These are phyloP conservation scores for Polygonum maritimum DNA, from an alignment of 148 eudicot species.

Conservation along the genomic window DNA sequence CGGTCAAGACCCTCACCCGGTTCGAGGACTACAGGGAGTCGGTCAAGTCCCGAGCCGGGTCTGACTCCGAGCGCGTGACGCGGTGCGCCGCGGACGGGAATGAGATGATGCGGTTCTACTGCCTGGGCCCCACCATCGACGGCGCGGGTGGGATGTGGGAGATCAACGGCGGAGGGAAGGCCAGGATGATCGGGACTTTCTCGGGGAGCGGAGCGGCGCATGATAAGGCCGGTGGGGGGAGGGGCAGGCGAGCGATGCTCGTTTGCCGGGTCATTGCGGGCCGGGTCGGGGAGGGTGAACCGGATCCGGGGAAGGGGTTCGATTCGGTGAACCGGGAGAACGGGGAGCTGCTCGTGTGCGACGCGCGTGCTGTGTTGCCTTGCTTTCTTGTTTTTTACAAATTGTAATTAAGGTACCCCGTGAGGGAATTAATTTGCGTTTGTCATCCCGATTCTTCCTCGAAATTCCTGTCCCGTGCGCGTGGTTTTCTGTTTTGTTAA, in stretches of 20 bases:
- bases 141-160: slow-evolving; percentile 34
- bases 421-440: not conserved
- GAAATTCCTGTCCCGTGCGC: not conserved
- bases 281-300: slow-evolving; percentile 27
- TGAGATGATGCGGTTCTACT: slow-evolving; percentile 88
- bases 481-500: not conserved
- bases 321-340: slow-evolving; percentile 49
- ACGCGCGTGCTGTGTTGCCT: slow-evolving; percentile 83
- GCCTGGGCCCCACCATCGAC: slow-evolving; percentile 48
- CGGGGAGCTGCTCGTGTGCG: slow-evolving; percentile 81
- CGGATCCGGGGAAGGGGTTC: slow-evolving; percentile 17
- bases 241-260: slow-evolving; percentile 67
- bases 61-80: not conserved
- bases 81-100: slow-evolving; percentile 93
- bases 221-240: slow-evolving; percentile 65
- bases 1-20: slow-evolving; percentile 37
- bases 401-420: slow-evolving; percentile 28
- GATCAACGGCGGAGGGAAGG: slow-evolving; percentile 33
- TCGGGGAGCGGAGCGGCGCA: slow-evolving; percentile 82
- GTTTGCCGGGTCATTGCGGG: slow-evolving; percentile 95
- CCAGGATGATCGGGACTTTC: slow-evolving; percentile 39
- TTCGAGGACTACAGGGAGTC: slow-evolving; percentile 72
- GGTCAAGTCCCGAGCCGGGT: slow-evolving; percentile 34
- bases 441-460: not conserved
- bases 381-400: slow-evolving; percentile 85